These are phyloP conservation scores for Fraxinus anomala DNA, from an alignment of 257 asterid species.

Conservation along the genomic window DNA sequence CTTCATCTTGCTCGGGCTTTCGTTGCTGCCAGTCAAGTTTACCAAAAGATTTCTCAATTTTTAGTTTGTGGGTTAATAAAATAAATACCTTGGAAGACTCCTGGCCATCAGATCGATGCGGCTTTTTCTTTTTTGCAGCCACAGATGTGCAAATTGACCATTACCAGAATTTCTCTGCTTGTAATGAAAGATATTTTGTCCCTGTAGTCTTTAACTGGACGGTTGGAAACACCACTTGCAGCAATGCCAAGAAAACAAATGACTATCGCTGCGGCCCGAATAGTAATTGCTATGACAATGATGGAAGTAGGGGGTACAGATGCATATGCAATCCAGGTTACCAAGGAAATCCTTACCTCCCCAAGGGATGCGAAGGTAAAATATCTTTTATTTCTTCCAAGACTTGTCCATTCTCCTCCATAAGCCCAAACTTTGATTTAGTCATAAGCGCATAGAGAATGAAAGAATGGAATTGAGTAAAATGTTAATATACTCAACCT, in stretches of 20 bases:
- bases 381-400: background rate
- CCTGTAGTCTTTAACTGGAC: constrained; percentile 26
- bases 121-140: constrained; percentile 18
- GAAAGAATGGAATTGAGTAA: background rate
- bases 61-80: background rate
- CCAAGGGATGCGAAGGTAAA: constrained; percentile 43
- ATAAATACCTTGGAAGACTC: constrained; percentile 22
- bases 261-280: constrained; percentile 18
- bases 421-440: background rate
- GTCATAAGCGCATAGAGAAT: background rate
- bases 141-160: background rate
- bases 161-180: background rate
- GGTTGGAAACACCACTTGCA: constrained; percentile 31
- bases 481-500: no score
- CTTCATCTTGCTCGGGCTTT: constrained; percentile 31
- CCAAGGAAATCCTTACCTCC: constrained; percentile 42
- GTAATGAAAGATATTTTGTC: background rate
- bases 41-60: background rate
- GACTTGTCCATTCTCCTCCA: background rate
- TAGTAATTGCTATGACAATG: constrained; percentile 24
- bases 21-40: constrained; percentile 29
- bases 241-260: background rate
- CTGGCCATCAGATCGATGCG: constrained; percentile 27
- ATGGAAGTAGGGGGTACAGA: constrained; percentile 23
- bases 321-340: constrained; percentile 36